Percentiles rank a stretch among this genome's conserved stretches.
Evolutionary conservation across 1,139 yeast genomes (phyloP).

Genomic region (Suhomyces chickasaworum): DNA sequence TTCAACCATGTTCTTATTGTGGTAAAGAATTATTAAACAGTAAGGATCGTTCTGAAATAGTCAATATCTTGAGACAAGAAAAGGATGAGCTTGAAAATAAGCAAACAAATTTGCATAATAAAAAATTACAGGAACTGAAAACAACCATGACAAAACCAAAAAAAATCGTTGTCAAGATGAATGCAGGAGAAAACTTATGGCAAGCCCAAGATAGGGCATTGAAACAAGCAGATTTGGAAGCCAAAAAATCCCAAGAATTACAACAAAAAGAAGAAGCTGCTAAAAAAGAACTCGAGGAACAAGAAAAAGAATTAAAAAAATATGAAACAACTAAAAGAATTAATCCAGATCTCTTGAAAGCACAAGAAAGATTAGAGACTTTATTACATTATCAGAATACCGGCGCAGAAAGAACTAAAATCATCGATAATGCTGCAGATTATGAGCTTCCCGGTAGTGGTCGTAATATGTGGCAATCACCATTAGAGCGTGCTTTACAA

Average conservation of each 20-base stretch:
- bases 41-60: conserved; percentile 63
- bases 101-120: conserved; percentile 19
- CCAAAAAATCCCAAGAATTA: conserved; percentile 24
- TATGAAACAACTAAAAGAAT: conserved; percentile 37
- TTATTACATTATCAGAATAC: conserved; percentile 80
- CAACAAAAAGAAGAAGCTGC: conserved; percentile 35
- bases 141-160: conserved; percentile 22
- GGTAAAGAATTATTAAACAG: conserved; percentile 63
- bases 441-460: conserved; percentile 59
- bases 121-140: conserved; percentile 23
- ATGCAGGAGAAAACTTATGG: conserved; percentile 67
- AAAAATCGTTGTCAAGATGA: conserved; percentile 54
- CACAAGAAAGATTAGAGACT: conserved; percentile 72
- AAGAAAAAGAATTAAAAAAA: conserved; percentile 40
- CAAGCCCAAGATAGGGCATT: conserved; percentile 67
- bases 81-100: conserved; percentile 35
- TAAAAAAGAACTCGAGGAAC: conserved; percentile 33
- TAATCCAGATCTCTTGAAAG: conserved; percentile 60
- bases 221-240: conserved; percentile 49
- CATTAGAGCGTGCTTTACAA: conserved; percentile 81
- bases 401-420: conserved; percentile 85
- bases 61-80: conserved; percentile 52
- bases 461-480: conserved; percentile 78
- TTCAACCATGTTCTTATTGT: conserved; percentile 88
- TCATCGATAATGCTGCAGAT: conserved; percentile 93